Conservation (phyloP, 2,329 filamentous ascomycete species). For the Alternaria tenuissima region DNA sequence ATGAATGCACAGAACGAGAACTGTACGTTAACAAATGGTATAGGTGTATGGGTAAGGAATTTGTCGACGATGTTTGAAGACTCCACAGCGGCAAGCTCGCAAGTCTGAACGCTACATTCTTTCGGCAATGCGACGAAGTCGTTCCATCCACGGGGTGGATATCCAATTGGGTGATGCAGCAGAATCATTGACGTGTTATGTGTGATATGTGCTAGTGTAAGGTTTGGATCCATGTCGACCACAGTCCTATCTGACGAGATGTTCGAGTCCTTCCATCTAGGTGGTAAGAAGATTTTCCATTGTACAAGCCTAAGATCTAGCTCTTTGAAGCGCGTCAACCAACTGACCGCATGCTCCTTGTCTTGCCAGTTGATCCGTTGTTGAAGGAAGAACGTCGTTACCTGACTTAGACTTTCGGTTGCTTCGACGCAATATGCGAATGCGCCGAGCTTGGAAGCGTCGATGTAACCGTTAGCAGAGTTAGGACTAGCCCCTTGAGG, state of each 20-base stretch:
- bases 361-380: slow-evolving; percentile 47
- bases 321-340: slow-evolving; percentile 48
- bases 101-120: slow-evolving; percentile 46
- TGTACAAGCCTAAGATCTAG: slow-evolving; percentile 45
- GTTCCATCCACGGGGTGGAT: slow-evolving; percentile 42
- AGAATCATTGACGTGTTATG: slow-evolving; percentile 49
- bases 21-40: slow-evolving; percentile 47
- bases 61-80: slow-evolving; percentile 46
- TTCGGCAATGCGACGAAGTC: slow-evolving; percentile 43
- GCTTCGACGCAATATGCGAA: slow-evolving; percentile 48
- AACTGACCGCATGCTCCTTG: slow-evolving; percentile 46
- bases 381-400: slow-evolving; percentile 47
- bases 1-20: slow-evolving; percentile 46
- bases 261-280: slow-evolving; percentile 46
- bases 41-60: slow-evolving; percentile 38
- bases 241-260: slow-evolving; percentile 40
- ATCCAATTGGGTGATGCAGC: slow-evolving; percentile 44
- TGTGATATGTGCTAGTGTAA: slow-evolving; percentile 46
- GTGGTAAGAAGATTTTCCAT: slow-evolving; percentile 47
- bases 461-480: slow-evolving; percentile 44
- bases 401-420: slow-evolving; percentile 45
- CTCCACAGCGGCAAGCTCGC: slow-evolving; percentile 43
- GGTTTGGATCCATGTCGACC: slow-evolving; percentile 47
- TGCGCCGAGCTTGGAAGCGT: slow-evolving; percentile 45
- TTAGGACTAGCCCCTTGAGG: slow-evolving; percentile 39